Evolutionary conservation across 495 filamentous ascomycete genomes (phyloP), one percentile per base, ranked within the genome.

Genomic region (Xylaria intraflava): DNA sequence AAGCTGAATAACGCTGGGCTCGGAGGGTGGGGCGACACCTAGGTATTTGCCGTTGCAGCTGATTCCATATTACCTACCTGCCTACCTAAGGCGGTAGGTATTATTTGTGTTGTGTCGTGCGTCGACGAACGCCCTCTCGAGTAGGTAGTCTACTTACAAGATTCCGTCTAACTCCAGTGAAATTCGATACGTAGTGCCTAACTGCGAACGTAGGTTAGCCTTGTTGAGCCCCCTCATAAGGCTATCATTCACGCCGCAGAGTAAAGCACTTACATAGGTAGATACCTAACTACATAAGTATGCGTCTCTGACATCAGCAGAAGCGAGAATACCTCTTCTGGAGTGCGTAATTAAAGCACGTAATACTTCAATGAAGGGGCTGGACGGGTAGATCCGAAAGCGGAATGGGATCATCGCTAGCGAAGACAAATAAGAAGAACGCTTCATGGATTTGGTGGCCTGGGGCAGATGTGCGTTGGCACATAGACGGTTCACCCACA

Each of bases 261-360:
- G 35, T 29, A 35, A 35, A n/a, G 22, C 16, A n/a, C 29, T 11
- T 17, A 20, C 29, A 35, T 2, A 40, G n/a, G n/a, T n/a, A n/a
- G n/a, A n/a, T n/a, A n/a, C n/a, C n/a, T n/a, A n/a, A n/a, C n/a
- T n/a, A n/a, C n/a, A 31, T 20, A 14, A 4, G 17, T 36, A 26
- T 42, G 22, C 49, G 49, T 39, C 49, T 35, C 50, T 53, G 40
- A 46, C 50, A 53, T 53, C 50, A 45, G 50, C 33, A 39, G 49
- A 31, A 31, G 51, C 23, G 35, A 30, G 5, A 16, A 17, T 31
- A 16, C 36, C 38, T 27, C 27, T 43, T 49, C 24, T 42, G 23
- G 24, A 42, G 12, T 19, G 22, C 35, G 12, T 9, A 26, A 14
- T 11, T 14, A 14, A 48, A 23, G 26, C 26, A 48, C 50, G 33